A percentile compares a stretch with the other conserved stretches of the same genome.
phyloP scores from a whole-genome alignment of 768 basidiomycete species.

The Steccherinum ochraceum region DNA sequence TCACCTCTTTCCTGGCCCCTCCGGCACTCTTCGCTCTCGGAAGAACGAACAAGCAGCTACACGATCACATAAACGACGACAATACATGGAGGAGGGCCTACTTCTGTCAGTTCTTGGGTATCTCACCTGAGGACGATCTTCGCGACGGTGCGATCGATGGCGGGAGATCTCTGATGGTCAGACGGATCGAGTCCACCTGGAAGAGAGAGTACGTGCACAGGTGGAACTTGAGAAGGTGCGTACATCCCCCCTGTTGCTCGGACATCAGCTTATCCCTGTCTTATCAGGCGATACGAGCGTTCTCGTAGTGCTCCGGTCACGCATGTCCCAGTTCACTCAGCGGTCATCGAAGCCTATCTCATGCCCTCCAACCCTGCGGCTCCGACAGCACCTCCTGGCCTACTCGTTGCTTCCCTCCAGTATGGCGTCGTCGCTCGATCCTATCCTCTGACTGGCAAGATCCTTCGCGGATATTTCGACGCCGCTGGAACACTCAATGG shows the following conservation, averaged over 20 bases:
- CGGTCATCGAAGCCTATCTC: conserved; percentile 45
- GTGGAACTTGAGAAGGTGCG: conserved; percentile 48
- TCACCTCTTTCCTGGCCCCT: conserved; percentile 69
- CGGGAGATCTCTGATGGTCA: conserved; percentile 39
- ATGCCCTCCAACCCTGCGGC: conserved; percentile 30
- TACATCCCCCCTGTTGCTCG: no score
- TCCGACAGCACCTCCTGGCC: conserved; percentile 22
- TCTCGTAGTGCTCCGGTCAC: conserved; percentile 55
- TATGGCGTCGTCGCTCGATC: conserved; percentile 74
- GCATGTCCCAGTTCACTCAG: conserved; percentile 57
- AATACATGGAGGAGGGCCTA: conserved; percentile 79
- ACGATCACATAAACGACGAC: conserved; percentile 67
- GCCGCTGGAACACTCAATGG: conserved; percentile 53
- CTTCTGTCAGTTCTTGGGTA: conserved; percentile 56
- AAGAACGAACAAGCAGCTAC: conserved; percentile 43
- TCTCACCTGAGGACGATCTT: conserved; percentile 58
- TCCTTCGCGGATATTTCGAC: conserved; percentile 65
- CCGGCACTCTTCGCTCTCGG: conserved; percentile 53
- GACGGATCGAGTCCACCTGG: conserved; percentile 58
- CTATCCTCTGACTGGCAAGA: conserved; percentile 59
- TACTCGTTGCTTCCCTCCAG: conserved; percentile 57
- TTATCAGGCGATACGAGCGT: conserved; percentile 59
- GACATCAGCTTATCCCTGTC: not conserved
- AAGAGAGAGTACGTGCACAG: conserved; percentile 60
- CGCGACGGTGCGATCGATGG: conserved; percentile 23